Percentiles rank a stretch among this genome's conserved stretches.
Conservation (phyloP, 257 asterid genomes). For the Penstemon newberryi region DNA sequence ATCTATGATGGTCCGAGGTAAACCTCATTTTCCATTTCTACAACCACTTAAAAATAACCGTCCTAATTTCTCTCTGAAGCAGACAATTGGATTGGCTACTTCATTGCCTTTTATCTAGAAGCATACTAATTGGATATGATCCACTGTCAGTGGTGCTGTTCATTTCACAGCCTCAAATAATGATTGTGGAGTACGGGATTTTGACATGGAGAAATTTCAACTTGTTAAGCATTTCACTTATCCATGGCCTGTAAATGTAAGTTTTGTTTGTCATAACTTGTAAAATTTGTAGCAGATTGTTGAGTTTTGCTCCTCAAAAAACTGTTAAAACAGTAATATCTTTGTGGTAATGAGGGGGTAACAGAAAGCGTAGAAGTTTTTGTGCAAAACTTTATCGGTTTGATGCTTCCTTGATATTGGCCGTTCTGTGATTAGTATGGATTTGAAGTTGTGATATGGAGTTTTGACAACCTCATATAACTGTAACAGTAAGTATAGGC, state of each 20-base stretch:
- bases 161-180: constrained; percentile 49
- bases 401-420: neutral
- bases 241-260: constrained; percentile 57
- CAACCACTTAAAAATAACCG: neutral
- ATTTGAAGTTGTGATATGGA: neutral
- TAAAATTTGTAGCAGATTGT: neutral
- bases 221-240: constrained; percentile 49
- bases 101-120: constrained; percentile 5
- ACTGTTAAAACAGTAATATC: neutral
- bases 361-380: neutral
- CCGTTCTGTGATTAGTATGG: neutral
- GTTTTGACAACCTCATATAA: neutral
- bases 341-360: constrained; percentile 12
- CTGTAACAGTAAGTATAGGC: neutral
- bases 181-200: constrained; percentile 50
- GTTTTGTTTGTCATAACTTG: constrained; percentile 13
- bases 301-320: neutral
- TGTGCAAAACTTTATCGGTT: neutral
- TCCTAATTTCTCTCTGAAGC: neutral
- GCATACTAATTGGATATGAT: constrained; percentile 24
- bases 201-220: constrained; percentile 55
- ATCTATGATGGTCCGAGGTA: constrained; percentile 50
- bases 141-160: constrained; percentile 44
- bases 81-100: neutral
- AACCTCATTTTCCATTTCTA: constrained; percentile 13